Percentiles rank a stretch among this genome's conserved stretches.
Evolutionary conservation across 1,284 basidiomycete species (phyloP).

Genomic region (Gymnopus androsaceus): DNA sequence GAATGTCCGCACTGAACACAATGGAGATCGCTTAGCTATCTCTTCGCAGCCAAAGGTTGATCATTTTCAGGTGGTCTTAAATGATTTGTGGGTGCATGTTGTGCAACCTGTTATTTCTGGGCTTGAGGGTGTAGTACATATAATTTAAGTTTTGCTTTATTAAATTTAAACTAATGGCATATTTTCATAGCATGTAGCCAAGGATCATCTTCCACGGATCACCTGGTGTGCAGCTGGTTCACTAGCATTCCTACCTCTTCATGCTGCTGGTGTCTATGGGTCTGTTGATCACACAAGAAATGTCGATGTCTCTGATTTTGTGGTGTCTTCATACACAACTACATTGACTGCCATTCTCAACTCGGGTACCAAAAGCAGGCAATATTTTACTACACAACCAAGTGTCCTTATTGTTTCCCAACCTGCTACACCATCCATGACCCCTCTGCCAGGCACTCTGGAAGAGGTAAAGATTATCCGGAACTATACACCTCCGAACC

Average conservation of each 20-base stretch:
- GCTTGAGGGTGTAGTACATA: neutral
- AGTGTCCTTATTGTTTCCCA: slow-evolving; percentile 1
- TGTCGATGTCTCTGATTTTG: slow-evolving; percentile 18
- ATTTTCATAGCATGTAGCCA: neutral
- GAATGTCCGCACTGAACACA: neutral
- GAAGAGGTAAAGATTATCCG: neutral
- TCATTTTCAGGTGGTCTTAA: neutral
- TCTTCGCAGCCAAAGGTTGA: neutral
- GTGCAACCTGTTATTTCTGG: neutral
- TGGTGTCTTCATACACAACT: slow-evolving; percentile 5
- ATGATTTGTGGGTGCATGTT: neutral
- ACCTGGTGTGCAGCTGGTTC: slow-evolving; percentile 35
- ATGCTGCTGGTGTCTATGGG: slow-evolving; percentile 32
- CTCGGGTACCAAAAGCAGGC: neutral
- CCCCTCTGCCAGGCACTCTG: neutral
- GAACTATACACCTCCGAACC: neutral
- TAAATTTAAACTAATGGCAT: neutral
- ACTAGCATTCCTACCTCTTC: slow-evolving; percentile 32
- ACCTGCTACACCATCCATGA: neutral
- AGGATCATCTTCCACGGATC: slow-evolving; percentile 22
- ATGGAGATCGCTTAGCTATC: no score
- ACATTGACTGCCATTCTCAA: neutral
- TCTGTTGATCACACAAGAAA: neutral
- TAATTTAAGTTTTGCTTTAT: neutral
- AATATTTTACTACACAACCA: neutral